These are phyloP conservation scores for Mortierella sp. DNA, from an alignment of 371 early-diverging fungal genomes.

Conservation along the genomic window DNA sequence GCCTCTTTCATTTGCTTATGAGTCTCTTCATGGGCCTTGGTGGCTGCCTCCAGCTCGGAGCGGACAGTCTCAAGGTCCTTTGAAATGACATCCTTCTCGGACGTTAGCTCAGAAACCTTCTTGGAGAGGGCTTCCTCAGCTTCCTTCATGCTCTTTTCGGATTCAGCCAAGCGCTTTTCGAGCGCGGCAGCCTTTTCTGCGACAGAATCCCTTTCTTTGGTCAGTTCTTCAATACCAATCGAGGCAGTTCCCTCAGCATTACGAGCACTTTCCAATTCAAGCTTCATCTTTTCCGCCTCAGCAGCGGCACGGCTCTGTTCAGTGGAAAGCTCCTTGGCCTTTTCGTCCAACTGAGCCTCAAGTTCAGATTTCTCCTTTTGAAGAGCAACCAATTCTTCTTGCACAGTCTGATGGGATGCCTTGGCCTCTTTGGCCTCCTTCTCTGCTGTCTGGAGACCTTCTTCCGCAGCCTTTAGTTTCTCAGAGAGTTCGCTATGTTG, in stretches of 20 bases:
- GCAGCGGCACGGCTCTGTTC: conserved; percentile 16
- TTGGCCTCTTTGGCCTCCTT: conserved; percentile 32
- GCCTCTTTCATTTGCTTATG: conserved; percentile 37
- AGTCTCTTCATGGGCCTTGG: conserved; percentile 24
- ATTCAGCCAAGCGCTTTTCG: conserved; percentile 53
- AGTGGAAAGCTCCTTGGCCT: conserved; percentile 8
- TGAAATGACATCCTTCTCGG: conserved; percentile 26
- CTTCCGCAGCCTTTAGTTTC: conserved; percentile 50
- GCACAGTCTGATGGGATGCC: conserved; percentile 29
- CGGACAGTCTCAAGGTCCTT: conserved; percentile 47
- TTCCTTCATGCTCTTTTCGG: conserved; percentile 23
- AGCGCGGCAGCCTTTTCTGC: conserved; percentile 49
- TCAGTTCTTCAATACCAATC: conserved; percentile 4
- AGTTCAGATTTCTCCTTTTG: conserved; percentile 23
- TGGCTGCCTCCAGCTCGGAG: conserved; percentile 32
- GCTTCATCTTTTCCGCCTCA: conserved; percentile 9
- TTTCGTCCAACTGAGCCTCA: conserved; percentile 22
- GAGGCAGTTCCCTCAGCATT: conserved; percentile 13
- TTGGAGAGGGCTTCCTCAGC: conserved; percentile 27
- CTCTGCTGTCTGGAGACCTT: conserved; percentile 11
- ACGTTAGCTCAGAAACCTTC: conserved; percentile 19
- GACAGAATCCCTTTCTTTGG: conserved; percentile 24
- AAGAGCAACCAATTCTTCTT: conserved; percentile 24
- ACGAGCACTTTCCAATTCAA: conserved; percentile 15
- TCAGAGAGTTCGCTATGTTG: conserved; percentile 56